Evolutionary conservation across 441 rosid species (phyloP), one percentile per base, ranked within the genome.

Genomic region (Arabidopsis lyrata): DNA sequence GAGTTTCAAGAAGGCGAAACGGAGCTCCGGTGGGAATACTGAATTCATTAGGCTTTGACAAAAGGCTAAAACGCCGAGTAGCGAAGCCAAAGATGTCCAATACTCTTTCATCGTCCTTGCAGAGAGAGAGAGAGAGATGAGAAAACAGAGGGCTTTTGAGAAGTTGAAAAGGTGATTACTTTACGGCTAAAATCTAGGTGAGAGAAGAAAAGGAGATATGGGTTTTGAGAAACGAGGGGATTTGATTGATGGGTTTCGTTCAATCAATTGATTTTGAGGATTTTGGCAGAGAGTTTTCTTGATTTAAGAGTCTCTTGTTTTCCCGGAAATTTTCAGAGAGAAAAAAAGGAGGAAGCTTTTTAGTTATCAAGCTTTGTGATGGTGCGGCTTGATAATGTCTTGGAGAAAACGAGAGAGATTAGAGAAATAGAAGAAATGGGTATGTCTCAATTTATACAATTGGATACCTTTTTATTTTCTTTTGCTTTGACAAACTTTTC

Each of bases 11-110:
- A 90, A 62, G 31, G 86, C 87, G 65, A 80, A 85, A 0, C 91
- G 96, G 83, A 91, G 84, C 75, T 94, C 87, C 3, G 99, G 97
- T 5, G 97, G 97, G 80, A 90, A 86, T 15, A 94, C 34, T 86
- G 97, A 73, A 80, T 83, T 88, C 20, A 89, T 83, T 22, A 89
- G 83, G 74, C 79, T 84, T 35, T 85, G 93, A 74, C 83, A 85
- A 61, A 91, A 91, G 74, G 99, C 97, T 49, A 94, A 72, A 12
- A 89, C 91, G 31, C 96, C 97, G 0, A 94, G 72, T 10, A 94
- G 67, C 0, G 99, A 86, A 16, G 90, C 97, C 6, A 91, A 49
- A 9, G 92, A 84, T 41, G 96, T 82, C 97, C 92, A 93, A 41
- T 82, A 86, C 65, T 90, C 92, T 62, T 81, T 87, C 92, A 87